Percentiles rank a stretch among this genome's conserved stretches.
Conservation (phyloP, 306 rosid genomes). For the Pyrus betulifolia region DNA sequence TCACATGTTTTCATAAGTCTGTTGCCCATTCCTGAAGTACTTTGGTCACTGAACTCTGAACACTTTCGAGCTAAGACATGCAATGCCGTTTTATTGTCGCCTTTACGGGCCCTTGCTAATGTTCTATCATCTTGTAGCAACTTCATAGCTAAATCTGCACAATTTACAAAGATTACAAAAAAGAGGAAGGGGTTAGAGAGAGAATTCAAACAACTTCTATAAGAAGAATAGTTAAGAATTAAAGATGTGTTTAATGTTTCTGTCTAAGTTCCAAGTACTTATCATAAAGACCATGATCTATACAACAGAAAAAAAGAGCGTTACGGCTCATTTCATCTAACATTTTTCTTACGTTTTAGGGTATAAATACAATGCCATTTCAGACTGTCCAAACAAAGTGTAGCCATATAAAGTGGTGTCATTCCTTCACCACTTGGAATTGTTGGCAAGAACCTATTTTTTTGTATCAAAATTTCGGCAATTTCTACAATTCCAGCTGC, state of each 20-base stretch:
- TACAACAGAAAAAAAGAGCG: background rate
- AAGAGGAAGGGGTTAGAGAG: no score
- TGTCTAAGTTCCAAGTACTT: background rate
- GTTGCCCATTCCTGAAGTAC: background rate
- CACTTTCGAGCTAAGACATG: slow-evolving; percentile 17
- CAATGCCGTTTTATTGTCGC: background rate
- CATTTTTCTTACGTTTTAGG: background rate
- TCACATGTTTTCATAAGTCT: background rate
- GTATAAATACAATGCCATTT: background rate
- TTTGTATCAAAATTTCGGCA: background rate
- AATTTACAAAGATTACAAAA: background rate
- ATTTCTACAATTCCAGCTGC: slow-evolving; percentile 2
- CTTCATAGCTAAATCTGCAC: slow-evolving; percentile 1
- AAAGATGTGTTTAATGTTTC: background rate
- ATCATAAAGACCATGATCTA: slow-evolving; percentile 3
- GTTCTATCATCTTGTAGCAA: background rate
- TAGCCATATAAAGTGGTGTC: slow-evolving; percentile 9
- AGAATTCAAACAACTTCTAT: background rate
- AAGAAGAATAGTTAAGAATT: background rate
- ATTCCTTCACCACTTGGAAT: background rate
- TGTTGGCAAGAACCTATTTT: background rate
- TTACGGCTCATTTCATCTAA: background rate
- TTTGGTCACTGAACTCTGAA: background rate
- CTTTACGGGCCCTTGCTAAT: background rate
- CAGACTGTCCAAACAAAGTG: background rate